phyloP scores from a whole-genome alignment of 2,329 filamentous ascomycete species.

The Xylaria multiplex region DNA sequence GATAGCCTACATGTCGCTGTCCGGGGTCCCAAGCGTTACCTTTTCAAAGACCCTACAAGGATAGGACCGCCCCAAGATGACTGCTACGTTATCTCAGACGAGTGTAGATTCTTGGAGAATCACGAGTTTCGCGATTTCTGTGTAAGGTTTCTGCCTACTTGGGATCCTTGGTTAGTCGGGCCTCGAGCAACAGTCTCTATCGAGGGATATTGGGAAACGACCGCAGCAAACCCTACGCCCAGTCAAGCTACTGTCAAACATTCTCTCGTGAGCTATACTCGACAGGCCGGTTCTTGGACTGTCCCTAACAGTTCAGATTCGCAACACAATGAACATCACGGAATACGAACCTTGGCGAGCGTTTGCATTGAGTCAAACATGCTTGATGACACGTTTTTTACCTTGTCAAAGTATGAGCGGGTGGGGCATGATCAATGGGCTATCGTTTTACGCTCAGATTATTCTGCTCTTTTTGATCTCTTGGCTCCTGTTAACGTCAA shows the following conservation, averaged over 20 bases:
- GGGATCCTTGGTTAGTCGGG: conserved; percentile 23
- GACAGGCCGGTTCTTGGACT: conserved; percentile 15
- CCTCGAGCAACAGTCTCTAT: conserved; percentile 5
- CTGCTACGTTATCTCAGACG: conserved; percentile 46
- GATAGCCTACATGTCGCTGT: conserved; percentile 42
- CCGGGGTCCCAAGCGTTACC: conserved; percentile 33
- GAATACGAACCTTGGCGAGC: conserved; percentile 28
- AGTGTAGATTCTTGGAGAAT: conserved; percentile 44
- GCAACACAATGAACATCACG: conserved; percentile 9
- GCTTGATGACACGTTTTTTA: conserved; percentile 16
- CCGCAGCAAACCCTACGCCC: background rate
- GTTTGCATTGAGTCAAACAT: conserved; percentile 28
- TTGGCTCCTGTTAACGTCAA: conserved; percentile 36
- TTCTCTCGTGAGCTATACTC: conserved; percentile 1
- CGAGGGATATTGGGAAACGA: conserved; percentile 27
- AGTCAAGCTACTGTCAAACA: background rate
- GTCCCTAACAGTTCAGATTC: conserved; percentile 3
- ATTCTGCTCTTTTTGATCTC: conserved; percentile 34
- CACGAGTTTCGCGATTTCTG: conserved; percentile 50
- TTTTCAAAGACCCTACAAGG: conserved; percentile 48
- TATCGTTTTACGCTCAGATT: conserved; percentile 32
- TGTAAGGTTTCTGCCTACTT: conserved; percentile 34
- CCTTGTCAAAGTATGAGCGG: conserved; percentile 30
- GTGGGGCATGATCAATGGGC: conserved; percentile 15
- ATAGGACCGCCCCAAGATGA: conserved; percentile 42